Evolutionary conservation across 208 protist genomes (phyloP), one percentile per base, ranked within the genome.

Genomic region (Wallacemonas collosoma): DNA sequence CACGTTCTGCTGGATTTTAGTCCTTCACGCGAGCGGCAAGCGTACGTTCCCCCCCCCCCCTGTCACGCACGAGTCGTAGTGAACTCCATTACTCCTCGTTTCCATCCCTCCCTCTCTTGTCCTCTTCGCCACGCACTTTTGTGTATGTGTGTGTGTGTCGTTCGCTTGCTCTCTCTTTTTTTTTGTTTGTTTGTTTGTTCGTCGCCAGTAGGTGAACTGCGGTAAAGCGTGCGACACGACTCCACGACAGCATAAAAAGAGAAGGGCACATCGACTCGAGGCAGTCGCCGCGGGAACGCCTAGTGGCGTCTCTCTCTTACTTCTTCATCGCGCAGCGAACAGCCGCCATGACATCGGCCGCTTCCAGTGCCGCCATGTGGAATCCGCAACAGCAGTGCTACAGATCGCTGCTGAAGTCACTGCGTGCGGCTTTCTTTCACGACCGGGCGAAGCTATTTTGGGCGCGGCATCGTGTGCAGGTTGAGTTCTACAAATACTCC

Each of bases 401-500:
- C 47, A 78, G 91, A 38, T 50, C 82, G 4, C 75, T 96, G 14
- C 83, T 96, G 85, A 82, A 80, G 48, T 78, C 85, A 7, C 79
- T 96, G 47, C 91, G 91, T 2, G 71, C 70, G 0, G 90, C 93
- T 9, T 93, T 93, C 73, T 94, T 91, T 71, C 82, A 94, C 74
- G 93, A 97, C 77, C 88, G 90, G 6, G 74, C 93, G 6, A 91
- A 92, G 72, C 85, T 97, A 1, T 97, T 97, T 66, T 97, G 93
- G 90, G 77, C 93, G 12, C 84, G 93, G 1, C 93, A 97, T 67
- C 90, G 90, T 48, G 89, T 91, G 7, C 79, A 93, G 15, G 87
- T 97, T 5, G 90, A 97, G 71, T 93, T 95, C 54, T 92, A 97
- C 84, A 97, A 97, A 79, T 97, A 94, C 72, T 76, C 90, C 0